Evolutionary conservation across 1,139 yeast species (phyloP).

Genomic region (Candida anutae): DNA sequence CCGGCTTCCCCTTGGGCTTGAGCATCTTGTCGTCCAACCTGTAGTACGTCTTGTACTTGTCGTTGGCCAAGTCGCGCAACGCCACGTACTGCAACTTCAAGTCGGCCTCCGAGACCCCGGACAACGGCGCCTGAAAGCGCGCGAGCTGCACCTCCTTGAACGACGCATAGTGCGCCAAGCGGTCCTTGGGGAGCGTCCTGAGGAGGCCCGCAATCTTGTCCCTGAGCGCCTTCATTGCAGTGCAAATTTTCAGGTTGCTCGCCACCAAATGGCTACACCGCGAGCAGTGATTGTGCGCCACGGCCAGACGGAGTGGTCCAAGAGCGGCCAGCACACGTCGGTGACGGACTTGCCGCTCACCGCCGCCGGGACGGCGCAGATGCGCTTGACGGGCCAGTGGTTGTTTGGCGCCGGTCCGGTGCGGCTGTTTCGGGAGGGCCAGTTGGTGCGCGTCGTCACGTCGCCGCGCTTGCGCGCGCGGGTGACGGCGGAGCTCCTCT

Average conservation of each 20-base stretch:
- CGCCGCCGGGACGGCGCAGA: conserved; percentile 67
- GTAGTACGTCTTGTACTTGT: conserved; percentile 58
- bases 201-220: conserved; percentile 32
- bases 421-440: conserved; percentile 56
- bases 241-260: not conserved
- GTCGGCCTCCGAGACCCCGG: conserved; percentile 35
- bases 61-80: conserved; percentile 48
- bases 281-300: conserved; percentile 77
- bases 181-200: conserved; percentile 53
- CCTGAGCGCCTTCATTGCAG: conserved; percentile 8
- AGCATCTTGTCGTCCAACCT: conserved; percentile 57
- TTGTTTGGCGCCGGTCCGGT: conserved; percentile 48
- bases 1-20: conserved; percentile 77
- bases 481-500: conserved; percentile 57
- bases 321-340: conserved; percentile 87
- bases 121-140: conserved; percentile 30
- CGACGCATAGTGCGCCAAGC: conserved; percentile 57
- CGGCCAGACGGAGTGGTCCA: conserved; percentile 94
- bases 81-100: conserved; percentile 55
- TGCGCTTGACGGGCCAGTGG: conserved; percentile 63
- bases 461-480: conserved; percentile 80
- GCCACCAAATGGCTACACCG: too few relatives aligned
- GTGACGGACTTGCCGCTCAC: conserved; percentile 76
- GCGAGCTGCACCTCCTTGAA: conserved; percentile 59
- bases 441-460: conserved; percentile 56